phyloP scores from a whole-genome alignment of 2,329 filamentous ascomycete genomes.

The Xylariaceae sp. region DNA sequence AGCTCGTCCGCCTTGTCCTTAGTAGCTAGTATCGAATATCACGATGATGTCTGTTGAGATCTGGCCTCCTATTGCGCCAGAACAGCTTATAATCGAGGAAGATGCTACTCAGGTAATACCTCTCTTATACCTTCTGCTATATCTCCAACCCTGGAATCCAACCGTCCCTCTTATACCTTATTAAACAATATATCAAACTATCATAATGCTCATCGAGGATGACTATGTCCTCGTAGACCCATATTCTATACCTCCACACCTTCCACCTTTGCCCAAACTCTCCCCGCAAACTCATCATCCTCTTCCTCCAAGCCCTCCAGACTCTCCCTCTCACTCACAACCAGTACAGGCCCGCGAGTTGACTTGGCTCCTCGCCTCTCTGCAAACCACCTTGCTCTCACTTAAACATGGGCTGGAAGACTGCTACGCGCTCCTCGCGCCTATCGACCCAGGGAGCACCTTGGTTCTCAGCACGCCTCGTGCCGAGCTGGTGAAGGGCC shows the following conservation, averaged over 20 bases:
- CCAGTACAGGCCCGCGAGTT: slow-evolving; percentile 52
- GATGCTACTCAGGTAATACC: slow-evolving; percentile 58
- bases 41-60: slow-evolving; percentile 61
- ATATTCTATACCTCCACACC: neutral
- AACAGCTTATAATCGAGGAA: slow-evolving; percentile 56
- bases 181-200: neutral
- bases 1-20: neutral
- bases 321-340: slow-evolving; percentile 24
- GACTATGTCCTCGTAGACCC: slow-evolving; percentile 34
- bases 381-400: slow-evolving; percentile 54
- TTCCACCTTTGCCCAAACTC: neutral
- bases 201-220: slow-evolving; percentile 40
- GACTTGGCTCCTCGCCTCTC: slow-evolving; percentile 59
- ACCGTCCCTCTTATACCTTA: neutral
- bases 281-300: slow-evolving; percentile 1
- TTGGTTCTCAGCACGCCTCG: slow-evolving; percentile 86
- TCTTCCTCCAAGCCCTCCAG: slow-evolving; percentile 7
- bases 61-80: slow-evolving; percentile 60
- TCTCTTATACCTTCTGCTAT: slow-evolving; percentile 6
- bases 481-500: slow-evolving; percentile 90
- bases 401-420: slow-evolving; percentile 77
- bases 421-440: slow-evolving; percentile 85
- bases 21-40: slow-evolving; percentile 14
- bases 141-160: slow-evolving; percentile 1
- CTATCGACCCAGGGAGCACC: slow-evolving; percentile 83